phyloP scores from a whole-genome alignment of 78 protist genomes.

The Chrysochromulina tobinii region DNA sequence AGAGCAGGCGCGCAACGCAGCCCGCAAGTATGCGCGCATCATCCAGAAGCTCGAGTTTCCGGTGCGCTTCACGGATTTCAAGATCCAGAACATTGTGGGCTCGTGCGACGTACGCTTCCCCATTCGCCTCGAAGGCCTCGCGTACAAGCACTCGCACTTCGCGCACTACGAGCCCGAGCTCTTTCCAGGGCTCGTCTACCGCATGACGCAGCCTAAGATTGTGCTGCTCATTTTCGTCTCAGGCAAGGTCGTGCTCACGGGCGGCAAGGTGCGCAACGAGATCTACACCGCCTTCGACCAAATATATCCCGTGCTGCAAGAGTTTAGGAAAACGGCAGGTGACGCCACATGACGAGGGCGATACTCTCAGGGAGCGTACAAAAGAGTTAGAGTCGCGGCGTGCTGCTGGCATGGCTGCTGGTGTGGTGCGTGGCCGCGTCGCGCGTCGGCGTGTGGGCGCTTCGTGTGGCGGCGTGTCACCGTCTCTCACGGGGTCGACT shows the following conservation, averaged over 20 bases:
- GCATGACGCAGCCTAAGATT: constrained; percentile 87
- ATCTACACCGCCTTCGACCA: background rate
- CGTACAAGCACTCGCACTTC: constrained; percentile 56
- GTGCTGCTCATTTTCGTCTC: constrained; percentile 92
- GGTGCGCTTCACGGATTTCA: constrained; percentile 61
- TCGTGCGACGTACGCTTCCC: constrained; percentile 90
- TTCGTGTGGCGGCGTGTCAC: too few relatives aligned
- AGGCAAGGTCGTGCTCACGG: constrained; percentile 96
- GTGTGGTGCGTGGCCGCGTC: too few relatives aligned
- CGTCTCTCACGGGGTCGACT: too few relatives aligned
- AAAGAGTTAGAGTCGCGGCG: too few relatives aligned
- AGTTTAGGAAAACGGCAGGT: background rate
- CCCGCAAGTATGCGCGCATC: constrained; percentile 92
- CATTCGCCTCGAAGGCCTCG: constrained; percentile 86
- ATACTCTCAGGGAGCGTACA: too few relatives aligned
- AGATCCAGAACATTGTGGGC: constrained; percentile 76
- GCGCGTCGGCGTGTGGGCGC: too few relatives aligned
- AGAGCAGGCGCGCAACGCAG: constrained; percentile 79
- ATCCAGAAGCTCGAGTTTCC: constrained; percentile 78
- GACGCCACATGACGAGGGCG: background rate
- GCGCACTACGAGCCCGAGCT: constrained; percentile 94
- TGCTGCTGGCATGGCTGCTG: too few relatives aligned
- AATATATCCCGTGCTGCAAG: background rate
- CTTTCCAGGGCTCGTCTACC: constrained; percentile 94
- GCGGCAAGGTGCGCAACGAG: constrained; percentile 77